These are phyloP conservation scores for Microbotryum saponariae DNA, from an alignment of 1,284 basidiomycete species.

Conservation along the genomic window DNA sequence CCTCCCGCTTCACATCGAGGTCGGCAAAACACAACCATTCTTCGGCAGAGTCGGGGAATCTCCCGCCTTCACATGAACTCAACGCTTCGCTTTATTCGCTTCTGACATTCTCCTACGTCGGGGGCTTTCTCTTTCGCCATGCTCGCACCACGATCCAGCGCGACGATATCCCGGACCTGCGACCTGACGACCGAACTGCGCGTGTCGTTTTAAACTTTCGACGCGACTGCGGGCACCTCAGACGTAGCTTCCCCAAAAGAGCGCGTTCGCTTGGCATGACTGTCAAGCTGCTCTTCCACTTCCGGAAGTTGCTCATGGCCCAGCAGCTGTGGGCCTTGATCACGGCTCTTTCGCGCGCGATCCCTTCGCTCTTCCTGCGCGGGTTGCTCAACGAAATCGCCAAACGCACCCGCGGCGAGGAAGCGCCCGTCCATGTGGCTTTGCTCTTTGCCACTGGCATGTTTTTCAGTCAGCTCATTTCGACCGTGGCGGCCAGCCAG, in stretches of 20 bases:
- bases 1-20: slow-evolving; percentile 26
- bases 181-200: slow-evolving; percentile 48
- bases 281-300: slow-evolving; percentile 41
- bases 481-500: slow-evolving; percentile 43
- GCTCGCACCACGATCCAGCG: slow-evolving; percentile 40
- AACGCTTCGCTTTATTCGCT: slow-evolving; percentile 39
- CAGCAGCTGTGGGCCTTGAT: slow-evolving; percentile 44
- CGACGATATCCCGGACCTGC: slow-evolving; percentile 46
- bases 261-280: slow-evolving; percentile 36
- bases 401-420: slow-evolving; percentile 36
- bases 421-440: slow-evolving; percentile 46
- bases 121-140: slow-evolving; percentile 29
- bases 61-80: slow-evolving; percentile 28
- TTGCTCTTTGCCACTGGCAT: slow-evolving; percentile 48
- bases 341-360: slow-evolving; percentile 45
- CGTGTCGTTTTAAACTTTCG: slow-evolving; percentile 44
- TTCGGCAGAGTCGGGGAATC: neutral
- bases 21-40: slow-evolving; percentile 4
- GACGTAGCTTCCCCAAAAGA: slow-evolving; percentile 13
- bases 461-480: slow-evolving; percentile 45
- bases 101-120: slow-evolving; percentile 43
- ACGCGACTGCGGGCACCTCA: slow-evolving; percentile 28
- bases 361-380: slow-evolving; percentile 48
- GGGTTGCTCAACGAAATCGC: slow-evolving; percentile 47
- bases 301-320: slow-evolving; percentile 37